Percentiles rank a stretch among this genome's conserved stretches.
Conservation (phyloP, 2,329 filamentous ascomycete genomes). For the Rhexocercosporidium sp. region DNA sequence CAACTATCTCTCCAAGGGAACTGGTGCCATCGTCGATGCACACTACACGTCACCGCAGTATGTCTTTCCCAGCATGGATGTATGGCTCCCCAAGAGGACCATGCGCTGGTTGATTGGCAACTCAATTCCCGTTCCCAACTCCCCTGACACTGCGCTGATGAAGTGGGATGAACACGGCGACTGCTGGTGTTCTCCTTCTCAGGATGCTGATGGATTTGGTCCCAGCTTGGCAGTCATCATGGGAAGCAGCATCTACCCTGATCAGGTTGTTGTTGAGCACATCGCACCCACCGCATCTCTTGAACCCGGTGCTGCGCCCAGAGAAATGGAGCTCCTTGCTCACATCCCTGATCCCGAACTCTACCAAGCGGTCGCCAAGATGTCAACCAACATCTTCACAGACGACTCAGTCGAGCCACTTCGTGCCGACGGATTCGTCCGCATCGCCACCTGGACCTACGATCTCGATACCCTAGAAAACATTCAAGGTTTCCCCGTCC, state of each 20-base stretch:
- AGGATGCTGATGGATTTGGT: constrained; percentile 51
- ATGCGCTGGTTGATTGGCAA: constrained; percentile 36
- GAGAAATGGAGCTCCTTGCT: constrained; percentile 73
- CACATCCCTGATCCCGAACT: constrained; percentile 53
- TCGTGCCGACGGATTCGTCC: constrained; percentile 52
- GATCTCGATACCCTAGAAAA: constrained; percentile 46
- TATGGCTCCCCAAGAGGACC: constrained; percentile 35
- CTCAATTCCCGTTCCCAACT: constrained; percentile 37
- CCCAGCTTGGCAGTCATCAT: constrained; percentile 70
- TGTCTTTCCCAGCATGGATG: constrained; percentile 38
- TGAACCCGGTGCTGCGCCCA: constrained; percentile 66
- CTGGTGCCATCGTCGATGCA: constrained; percentile 70
- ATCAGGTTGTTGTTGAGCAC: constrained; percentile 75
- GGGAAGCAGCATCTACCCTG: constrained; percentile 63
- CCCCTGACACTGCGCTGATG: constrained; percentile 62
- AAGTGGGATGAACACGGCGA: constrained; percentile 82
- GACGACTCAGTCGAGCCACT: constrained; percentile 39
- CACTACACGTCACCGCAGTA: constrained; percentile 64
- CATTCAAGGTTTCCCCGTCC: constrained; percentile 59
- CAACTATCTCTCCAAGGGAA: constrained; percentile 74
- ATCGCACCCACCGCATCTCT: constrained; percentile 66
- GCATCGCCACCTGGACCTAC: constrained; percentile 63
- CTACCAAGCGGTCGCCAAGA: constrained; percentile 45
- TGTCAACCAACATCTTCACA: constrained; percentile 45
- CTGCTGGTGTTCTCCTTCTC: constrained; percentile 78